phyloP scores from a whole-genome alignment of 2,329 filamentous ascomycete genomes.

The Nemania sp. region DNA sequence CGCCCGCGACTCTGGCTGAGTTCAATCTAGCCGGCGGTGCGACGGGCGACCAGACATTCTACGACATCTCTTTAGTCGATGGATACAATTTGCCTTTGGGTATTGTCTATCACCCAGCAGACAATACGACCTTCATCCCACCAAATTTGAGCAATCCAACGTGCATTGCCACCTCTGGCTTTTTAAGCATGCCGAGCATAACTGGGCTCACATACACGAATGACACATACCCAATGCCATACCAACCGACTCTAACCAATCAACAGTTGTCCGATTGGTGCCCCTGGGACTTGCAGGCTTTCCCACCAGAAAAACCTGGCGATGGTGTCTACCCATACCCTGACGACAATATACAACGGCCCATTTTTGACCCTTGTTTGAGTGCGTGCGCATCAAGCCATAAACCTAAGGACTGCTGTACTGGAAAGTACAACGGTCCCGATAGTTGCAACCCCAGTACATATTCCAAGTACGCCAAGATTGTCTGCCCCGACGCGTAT shows the following conservation, averaged over 20 bases:
- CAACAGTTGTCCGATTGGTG: slow-evolving; percentile 69
- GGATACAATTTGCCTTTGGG: slow-evolving; percentile 80
- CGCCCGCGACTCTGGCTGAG: slow-evolving; percentile 77
- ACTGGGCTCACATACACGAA: slow-evolving; percentile 66
- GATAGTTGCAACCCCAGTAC: slow-evolving; percentile 65
- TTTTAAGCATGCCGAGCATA: slow-evolving; percentile 56
- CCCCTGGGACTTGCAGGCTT: slow-evolving; percentile 75
- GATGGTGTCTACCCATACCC: slow-evolving; percentile 80
- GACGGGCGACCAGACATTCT: slow-evolving; percentile 68
- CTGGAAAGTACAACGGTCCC: slow-evolving; percentile 66
- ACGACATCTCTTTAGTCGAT: slow-evolving; percentile 83
- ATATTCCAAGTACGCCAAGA: slow-evolving; percentile 72
- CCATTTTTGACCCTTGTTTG: slow-evolving; percentile 75
- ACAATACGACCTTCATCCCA: slow-evolving; percentile 67
- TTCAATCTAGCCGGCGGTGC: slow-evolving; percentile 73
- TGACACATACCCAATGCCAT: slow-evolving; percentile 66
- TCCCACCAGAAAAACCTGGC: slow-evolving; percentile 69
- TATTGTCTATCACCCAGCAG: slow-evolving; percentile 61
- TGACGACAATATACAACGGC: slow-evolving; percentile 71
- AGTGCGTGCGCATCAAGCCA: slow-evolving; percentile 75
- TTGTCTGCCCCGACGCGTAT: slow-evolving; percentile 81
- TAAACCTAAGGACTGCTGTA: slow-evolving; percentile 72
- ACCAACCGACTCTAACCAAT: slow-evolving; percentile 63
- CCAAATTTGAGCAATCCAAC: slow-evolving; percentile 76
- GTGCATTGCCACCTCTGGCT: slow-evolving; percentile 72